These are phyloP conservation scores for Triangularia setosa DNA, from an alignment of 2,329 filamentous ascomycete genomes.

Conservation along the genomic window DNA sequence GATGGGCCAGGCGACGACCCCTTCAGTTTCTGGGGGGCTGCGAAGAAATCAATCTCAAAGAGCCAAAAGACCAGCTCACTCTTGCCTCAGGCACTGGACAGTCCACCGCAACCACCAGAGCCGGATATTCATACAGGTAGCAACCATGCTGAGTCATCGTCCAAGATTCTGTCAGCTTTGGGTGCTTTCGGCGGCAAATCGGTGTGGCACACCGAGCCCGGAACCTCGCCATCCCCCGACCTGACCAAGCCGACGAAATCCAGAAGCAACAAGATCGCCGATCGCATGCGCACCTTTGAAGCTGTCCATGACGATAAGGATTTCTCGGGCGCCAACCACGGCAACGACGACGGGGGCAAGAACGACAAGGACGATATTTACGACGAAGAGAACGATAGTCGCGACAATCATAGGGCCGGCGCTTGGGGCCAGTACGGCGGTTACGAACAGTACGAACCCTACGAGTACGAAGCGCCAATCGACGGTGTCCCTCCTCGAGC, in stretches of 20 bases:
- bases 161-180: constrained; percentile 41
- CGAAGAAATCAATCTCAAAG: constrained; percentile 40
- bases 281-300: constrained; percentile 56
- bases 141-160: constrained; percentile 46
- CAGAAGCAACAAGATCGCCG: constrained; percentile 51
- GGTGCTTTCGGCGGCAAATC: constrained; percentile 24
- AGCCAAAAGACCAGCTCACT: constrained; percentile 32
- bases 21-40: constrained; percentile 56
- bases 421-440: constrained; percentile 31
- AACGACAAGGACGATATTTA: not conserved
- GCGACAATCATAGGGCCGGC: not conserved
- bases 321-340: constrained; percentile 7
- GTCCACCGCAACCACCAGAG: constrained; percentile 19
- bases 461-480: not conserved
- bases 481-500: constrained; percentile 28
- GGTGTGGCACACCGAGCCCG: constrained; percentile 34
- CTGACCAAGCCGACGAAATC: constrained; percentile 40
- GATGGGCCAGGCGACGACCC: constrained; percentile 33
- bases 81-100: constrained; percentile 12
- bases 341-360: constrained; percentile 1
- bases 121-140: constrained; percentile 35
- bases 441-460: not conserved
- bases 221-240: constrained; percentile 38
- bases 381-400: not conserved
- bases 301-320: constrained; percentile 34